Evolutionary conservation across 768 basidiomycete species (phyloP), one percentile per base, ranked within the genome.

Genomic region (Xerocomellus intermedius): DNA sequence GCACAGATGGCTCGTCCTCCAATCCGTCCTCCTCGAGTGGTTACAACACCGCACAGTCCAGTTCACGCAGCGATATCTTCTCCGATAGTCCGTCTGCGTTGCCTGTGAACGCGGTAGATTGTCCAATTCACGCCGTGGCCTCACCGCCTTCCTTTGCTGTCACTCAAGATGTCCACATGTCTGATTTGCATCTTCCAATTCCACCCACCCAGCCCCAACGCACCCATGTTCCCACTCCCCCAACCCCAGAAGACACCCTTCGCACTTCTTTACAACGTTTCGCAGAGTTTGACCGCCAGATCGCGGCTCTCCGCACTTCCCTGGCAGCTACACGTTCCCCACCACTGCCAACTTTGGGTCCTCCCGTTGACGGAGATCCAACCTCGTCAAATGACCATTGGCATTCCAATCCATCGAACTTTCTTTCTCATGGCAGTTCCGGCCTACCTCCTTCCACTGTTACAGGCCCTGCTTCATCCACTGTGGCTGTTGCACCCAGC

Each of bases 251-350:
- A 36, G 77, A 81, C 16, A 60, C 65, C 32, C 74, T 78, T 36
- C 74, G 78, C 21, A 60, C 73, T 16, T 77, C 81, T 1, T 56
- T 84, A 22, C 79, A 81, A 33, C 77, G 80, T 32, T 82, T 82
- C 59, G 78, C 75, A 67, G 74, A 75, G 28, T 83, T 83, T 55
- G 80, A 84, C 62, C 74, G 73, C 49, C 75, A 83, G 47, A 82
- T 82, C 42, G 75, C 78, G 56, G 74, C 74, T 19, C 65, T 82
- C 56, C 76, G 80, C 26, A 73, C 70, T 51, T 77, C 75, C 35
- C 70, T 71, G 45, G 67, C 58, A 42, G 49, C 59, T 4, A 62
- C 64, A 66, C 56, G 63, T 57, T 63, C 71, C 36, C 45, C 71
- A 22, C 54, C 63, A 57, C 59, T 62, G 54, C 69, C 70, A 48